Evolutionary conservation across 441 rosid species (phyloP).

Genomic region (Brassica balearica): DNA sequence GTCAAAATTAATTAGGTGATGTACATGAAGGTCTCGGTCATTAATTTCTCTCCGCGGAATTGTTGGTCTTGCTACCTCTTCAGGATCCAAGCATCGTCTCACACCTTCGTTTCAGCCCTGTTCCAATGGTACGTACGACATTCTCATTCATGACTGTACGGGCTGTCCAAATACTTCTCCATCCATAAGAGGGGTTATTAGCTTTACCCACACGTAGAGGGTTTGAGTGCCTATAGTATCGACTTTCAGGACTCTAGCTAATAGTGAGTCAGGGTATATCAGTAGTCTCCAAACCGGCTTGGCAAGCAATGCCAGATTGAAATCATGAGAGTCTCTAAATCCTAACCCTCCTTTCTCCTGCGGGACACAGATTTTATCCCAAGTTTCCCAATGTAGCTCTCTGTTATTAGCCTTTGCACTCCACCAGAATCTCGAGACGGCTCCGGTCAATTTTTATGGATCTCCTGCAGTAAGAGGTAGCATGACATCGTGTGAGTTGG

Average conservation of each 20-base stretch:
- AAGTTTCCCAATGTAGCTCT: background rate
- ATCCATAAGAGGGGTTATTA: background rate
- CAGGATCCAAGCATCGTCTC: background rate
- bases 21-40: background rate
- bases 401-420: background rate
- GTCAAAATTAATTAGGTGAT: background rate
- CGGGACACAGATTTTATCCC: background rate
- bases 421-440: background rate
- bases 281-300: background rate
- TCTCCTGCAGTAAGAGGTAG: background rate
- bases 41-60: no score
- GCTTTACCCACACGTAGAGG: background rate
- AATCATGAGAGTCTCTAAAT: background rate
- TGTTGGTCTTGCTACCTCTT: background rate
- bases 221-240: background rate
- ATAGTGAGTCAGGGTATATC: background rate
- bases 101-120: background rate
- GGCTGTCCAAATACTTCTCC: background rate
- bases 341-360: background rate
- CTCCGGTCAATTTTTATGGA: background rate
- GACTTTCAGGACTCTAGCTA: background rate
- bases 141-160: background rate
- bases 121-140: background rate
- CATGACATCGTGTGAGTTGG: background rate
- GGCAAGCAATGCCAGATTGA: background rate